phyloP scores from a whole-genome alignment of 768 basidiomycete species.

The Harrya chromipes region DNA sequence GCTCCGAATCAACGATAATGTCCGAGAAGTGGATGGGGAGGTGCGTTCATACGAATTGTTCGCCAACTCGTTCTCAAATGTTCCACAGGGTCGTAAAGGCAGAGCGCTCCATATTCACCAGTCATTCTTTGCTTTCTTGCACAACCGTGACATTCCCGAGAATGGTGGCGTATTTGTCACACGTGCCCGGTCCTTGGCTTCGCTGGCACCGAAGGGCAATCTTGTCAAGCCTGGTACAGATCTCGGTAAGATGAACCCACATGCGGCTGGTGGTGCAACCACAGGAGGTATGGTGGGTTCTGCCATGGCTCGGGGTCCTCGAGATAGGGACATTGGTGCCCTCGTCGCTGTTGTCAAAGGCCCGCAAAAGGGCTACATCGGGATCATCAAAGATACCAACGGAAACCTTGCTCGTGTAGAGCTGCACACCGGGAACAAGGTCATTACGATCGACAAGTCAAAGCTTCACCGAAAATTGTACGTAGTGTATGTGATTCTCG shows the following conservation, averaged over 20 bases:
- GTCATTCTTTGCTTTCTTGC: slow-evolving; percentile 89
- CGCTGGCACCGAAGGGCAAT: slow-evolving; percentile 83
- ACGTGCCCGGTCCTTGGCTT: slow-evolving; percentile 75
- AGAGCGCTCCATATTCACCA: slow-evolving; percentile 92
- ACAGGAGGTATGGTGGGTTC: slow-evolving; percentile 79
- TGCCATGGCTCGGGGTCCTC: slow-evolving; percentile 76
- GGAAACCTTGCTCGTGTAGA: slow-evolving; percentile 86
- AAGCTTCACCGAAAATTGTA: slow-evolving; percentile 73
- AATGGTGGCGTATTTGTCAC: slow-evolving; percentile 96
- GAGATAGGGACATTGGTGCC: slow-evolving; percentile 79
- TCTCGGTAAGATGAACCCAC: slow-evolving; percentile 90
- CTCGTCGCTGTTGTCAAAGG: slow-evolving; percentile 82
- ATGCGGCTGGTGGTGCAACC: slow-evolving; percentile 49
- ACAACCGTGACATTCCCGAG: slow-evolving; percentile 86
- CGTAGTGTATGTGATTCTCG: slow-evolving; percentile 29
- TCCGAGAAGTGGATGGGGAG: slow-evolving; percentile 89
- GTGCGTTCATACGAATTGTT: slow-evolving; percentile 39
- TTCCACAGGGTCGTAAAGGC: slow-evolving; percentile 72
- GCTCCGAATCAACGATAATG: slow-evolving; percentile 81
- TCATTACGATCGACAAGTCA: slow-evolving; percentile 81
- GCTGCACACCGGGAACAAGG: slow-evolving; percentile 82
- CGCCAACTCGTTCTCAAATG: neutral
- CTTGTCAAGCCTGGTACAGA: slow-evolving; percentile 65
- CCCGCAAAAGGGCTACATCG: slow-evolving; percentile 85
- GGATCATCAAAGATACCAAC: slow-evolving; percentile 93